A percentile compares a stretch with the other conserved stretches of the same genome.
Evolutionary conservation across 306 rosid genomes (phyloP).

Genomic region (Nissolia schottii): DNA sequence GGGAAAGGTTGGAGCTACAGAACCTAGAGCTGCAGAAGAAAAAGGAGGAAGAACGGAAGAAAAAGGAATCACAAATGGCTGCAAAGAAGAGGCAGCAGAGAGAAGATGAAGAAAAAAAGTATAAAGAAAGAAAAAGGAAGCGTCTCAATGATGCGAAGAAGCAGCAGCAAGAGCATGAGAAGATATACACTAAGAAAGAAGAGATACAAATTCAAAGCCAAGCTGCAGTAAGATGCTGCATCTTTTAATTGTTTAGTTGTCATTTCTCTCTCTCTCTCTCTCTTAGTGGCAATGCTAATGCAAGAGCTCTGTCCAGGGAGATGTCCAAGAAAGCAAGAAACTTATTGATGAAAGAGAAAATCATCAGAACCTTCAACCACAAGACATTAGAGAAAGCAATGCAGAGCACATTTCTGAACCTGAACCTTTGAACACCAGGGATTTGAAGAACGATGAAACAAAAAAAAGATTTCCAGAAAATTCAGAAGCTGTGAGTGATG

Average conservation of each 20-base stretch:
- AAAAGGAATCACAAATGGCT: conserved; percentile 63
- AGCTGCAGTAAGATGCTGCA: conserved; percentile 40
- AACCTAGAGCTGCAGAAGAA: conserved; percentile 67
- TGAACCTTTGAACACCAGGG: conserved; percentile 23
- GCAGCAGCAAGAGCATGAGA: conserved; percentile 55
- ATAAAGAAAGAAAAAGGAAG: conserved; percentile 70
- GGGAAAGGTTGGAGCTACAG: conserved; percentile 59
- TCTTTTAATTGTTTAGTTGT: neutral
- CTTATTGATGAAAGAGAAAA: conserved; percentile 33
- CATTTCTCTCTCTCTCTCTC: neutral
- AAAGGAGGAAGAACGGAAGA: conserved; percentile 70
- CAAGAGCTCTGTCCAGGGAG: conserved; percentile 46
- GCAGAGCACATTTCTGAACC: conserved; percentile 29
- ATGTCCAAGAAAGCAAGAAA: conserved; percentile 37
- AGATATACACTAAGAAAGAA: conserved; percentile 51
- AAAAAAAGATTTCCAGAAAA: conserved; percentile 31
- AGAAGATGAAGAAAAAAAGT: conserved; percentile 76
- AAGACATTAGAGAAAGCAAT: conserved; percentile 21
- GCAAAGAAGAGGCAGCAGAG: conserved; percentile 83
- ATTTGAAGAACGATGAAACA: conserved; percentile 28
- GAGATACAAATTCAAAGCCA: conserved; percentile 34
- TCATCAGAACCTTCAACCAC: conserved; percentile 28
- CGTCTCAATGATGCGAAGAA: conserved; percentile 60
- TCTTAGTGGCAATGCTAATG: conserved; percentile 14
- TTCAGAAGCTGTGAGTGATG: conserved; percentile 20